A percentile compares a stretch with the other conserved stretches of the same genome.
Evolutionary conservation across 495 filamentous ascomycete genomes (phyloP).

Genomic region (Immersiella caudata): DNA sequence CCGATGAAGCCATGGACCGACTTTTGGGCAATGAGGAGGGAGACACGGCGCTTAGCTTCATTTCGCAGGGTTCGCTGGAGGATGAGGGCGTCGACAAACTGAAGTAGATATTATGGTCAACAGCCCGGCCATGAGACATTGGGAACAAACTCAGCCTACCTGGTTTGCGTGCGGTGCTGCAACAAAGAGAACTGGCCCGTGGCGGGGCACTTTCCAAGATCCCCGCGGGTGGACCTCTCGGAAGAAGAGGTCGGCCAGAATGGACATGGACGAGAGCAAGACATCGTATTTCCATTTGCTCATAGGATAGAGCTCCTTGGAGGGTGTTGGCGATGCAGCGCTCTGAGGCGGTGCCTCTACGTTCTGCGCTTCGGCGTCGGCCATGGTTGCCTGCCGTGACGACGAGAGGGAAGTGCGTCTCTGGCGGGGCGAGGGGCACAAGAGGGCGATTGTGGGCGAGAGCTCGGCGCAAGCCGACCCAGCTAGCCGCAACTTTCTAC

Average conservation of each 20-base stretch:
- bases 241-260: constrained; percentile 94
- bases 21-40: constrained; percentile 91
- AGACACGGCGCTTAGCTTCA: constrained; percentile 84
- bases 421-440: background rate
- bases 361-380: constrained; percentile 22
- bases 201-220: constrained; percentile 86
- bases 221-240: constrained; percentile 94
- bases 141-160: constrained; percentile 46
- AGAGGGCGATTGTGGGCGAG: background rate
- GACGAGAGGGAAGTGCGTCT: background rate
- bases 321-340: constrained; percentile 26
- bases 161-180: constrained; percentile 99
- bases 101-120: constrained; percentile 15
- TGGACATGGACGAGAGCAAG: constrained; percentile 78
- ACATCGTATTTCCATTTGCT: constrained; percentile 78
- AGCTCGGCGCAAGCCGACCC: background rate
- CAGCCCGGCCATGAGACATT: background rate
- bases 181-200: constrained; percentile 90
- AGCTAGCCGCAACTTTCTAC: constrained; percentile 8
- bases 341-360: constrained; percentile 28
- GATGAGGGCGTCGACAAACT: constrained; percentile 96
- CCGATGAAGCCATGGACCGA: constrained; percentile 92
- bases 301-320: constrained; percentile 67
- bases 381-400: constrained; percentile 23
- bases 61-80: constrained; percentile 84